Conservation (phyloP, 306 rosid genomes). For the Vicia sativa region DNA sequence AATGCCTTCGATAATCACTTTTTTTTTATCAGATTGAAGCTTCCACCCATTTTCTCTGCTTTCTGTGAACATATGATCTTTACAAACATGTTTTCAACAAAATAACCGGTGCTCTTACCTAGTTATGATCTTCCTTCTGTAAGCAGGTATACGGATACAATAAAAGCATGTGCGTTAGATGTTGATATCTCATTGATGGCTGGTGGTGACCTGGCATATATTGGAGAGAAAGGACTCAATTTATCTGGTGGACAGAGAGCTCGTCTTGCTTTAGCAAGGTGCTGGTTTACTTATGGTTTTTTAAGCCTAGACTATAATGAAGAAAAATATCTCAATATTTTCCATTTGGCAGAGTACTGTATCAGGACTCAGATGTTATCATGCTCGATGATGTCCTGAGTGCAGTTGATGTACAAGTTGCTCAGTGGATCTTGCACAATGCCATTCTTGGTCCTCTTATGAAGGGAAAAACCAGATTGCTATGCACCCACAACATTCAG, state of each 20-base stretch:
- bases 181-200: slow-evolving; percentile 84
- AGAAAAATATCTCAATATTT: slow-evolving; percentile 27
- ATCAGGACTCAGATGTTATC: slow-evolving; percentile 76
- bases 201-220: slow-evolving; percentile 92
- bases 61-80: slow-evolving; percentile 11
- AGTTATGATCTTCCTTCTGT: slow-evolving; percentile 31
- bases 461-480: slow-evolving; percentile 68
- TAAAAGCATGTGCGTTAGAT: slow-evolving; percentile 77
- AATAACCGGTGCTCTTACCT: slow-evolving; percentile 24
- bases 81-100: slow-evolving; percentile 16
- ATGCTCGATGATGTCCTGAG: slow-evolving; percentile 94
- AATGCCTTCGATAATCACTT: slow-evolving; percentile 23
- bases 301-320: slow-evolving; percentile 31
- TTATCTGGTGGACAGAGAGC: slow-evolving; percentile 98
- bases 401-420: slow-evolving; percentile 91
- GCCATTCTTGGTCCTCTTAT: slow-evolving; percentile 79
- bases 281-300: slow-evolving; percentile 14
- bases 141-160: slow-evolving; percentile 73
- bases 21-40: slow-evolving; percentile 26
- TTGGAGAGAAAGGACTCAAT: slow-evolving; percentile 88
- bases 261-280: slow-evolving; percentile 98
- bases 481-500: slow-evolving; percentile 87
- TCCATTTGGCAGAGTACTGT: slow-evolving; percentile 71
- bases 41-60: slow-evolving; percentile 21
- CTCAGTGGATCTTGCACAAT: slow-evolving; percentile 72